Conservation (phyloP, 2,329 filamentous ascomycete genomes). For the Diaporthe citriasiana region DNA sequence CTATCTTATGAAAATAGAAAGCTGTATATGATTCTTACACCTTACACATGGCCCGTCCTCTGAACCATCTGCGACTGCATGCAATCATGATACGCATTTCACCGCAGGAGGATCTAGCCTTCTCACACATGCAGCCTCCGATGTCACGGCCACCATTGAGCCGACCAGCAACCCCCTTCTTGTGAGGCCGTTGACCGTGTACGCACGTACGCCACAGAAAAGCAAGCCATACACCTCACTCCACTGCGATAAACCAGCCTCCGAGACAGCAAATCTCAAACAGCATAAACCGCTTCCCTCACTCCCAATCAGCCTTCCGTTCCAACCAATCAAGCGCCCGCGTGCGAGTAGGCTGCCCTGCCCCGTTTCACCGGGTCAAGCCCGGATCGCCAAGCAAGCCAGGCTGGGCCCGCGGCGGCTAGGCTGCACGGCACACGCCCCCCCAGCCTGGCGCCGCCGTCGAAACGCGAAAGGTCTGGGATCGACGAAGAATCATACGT, state of each 20-base stretch:
- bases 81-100: background rate
- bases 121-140: background rate
- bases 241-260: background rate
- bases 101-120: background rate
- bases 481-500: slow-evolving; percentile 16
- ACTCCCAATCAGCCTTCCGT: slow-evolving; percentile 13
- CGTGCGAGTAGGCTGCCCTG: background rate
- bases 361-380: slow-evolving; percentile 23
- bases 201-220: background rate
- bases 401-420: slow-evolving; percentile 17
- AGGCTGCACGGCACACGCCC: background rate
- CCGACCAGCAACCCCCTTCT: background rate
- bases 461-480: slow-evolving; percentile 31
- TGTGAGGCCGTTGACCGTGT: background rate
- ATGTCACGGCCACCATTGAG: background rate
- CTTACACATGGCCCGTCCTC: background rate
- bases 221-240: background rate
- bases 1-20: slow-evolving; percentile 35
- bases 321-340: slow-evolving; percentile 9
- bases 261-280: slow-evolving; percentile 5
- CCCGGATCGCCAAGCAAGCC: slow-evolving; percentile 13
- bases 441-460: slow-evolving; percentile 23
- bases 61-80: background rate
- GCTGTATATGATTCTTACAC: slow-evolving; percentile 25
- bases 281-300: slow-evolving; percentile 21